Evolutionary conservation across 257 asterid species (phyloP), one percentile per base, ranked within the genome.

Genomic region (Linaria vulgaris): DNA sequence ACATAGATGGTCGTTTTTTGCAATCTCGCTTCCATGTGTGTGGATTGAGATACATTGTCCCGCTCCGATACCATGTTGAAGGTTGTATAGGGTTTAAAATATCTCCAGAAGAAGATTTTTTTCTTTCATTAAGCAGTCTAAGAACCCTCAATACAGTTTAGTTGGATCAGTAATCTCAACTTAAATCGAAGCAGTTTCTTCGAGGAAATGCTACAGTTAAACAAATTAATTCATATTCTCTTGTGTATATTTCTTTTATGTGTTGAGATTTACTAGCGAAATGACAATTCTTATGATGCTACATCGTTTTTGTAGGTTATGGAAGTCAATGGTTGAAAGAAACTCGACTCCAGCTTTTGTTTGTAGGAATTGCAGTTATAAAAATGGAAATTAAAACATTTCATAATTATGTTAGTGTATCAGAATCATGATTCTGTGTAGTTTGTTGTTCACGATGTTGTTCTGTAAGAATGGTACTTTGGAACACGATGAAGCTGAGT

Each of bases 291-390:
- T 45, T 34, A 48, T 9, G 31, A n/a, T 69, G 12, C 5, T 21
- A 23, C 12, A 15, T 55, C 0, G 1, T 31, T 31, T 56, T 34
- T 9, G 44, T 74, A 73, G 76, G 8, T 64, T 10, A 48, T 45
- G 55, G 44, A 61, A 72, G 64, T 43, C 22, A 54, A 66, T 37
- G 59, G 72, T 44, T 16, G 27, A 60, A 67, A 45, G 69, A n/a
- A n/a, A n/a, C n/a, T 45, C 31, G 30, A 22, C 48, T 60, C 17
- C 55, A 21, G 15, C 24, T 34, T 23, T 45, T 56, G 50, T 59
- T 31, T 30, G 43, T 51, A 56, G 67, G 53, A 56, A 61, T 45
- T 58, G 72, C 59, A 58, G 66, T 67, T 38, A 59, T 53, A 63
- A 34, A 19, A 22, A 23, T 19, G 63, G 49, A 47, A n/a, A n/a